Base-by-base conservation (phyloP, 164 flowering plant species). In the Sextonia rubra region DNA sequence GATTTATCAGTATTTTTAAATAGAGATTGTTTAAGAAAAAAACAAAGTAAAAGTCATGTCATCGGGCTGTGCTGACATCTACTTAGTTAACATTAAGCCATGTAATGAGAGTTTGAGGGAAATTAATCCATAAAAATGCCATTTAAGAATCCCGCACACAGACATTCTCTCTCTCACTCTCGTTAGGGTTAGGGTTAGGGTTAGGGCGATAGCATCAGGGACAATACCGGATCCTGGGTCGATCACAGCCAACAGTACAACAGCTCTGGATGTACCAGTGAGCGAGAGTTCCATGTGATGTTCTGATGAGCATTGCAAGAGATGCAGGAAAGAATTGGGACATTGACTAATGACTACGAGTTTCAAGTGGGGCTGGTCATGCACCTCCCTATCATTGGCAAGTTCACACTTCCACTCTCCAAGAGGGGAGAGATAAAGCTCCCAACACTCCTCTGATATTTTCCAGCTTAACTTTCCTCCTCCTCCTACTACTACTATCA, bases 251-350 rank as follows among this genome's bases (percentile, higher is more conserved):
- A 77, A 75, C 1, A 82, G 79, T 60, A 76, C 75, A 47, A 91
- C 92, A 17, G 55, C 55, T 63, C 56, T 89, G 68, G 81, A 88
- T 2, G 85, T 87, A 23, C 80, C 74, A 26, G 73, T 87, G 76
- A 26, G 73, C 86, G 76, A 86, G 82, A 74, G 87, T 87, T 71
- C 84, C 94, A 0, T 75, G 88, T 66, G 71, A 76, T 18, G 55
- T 85, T 47, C 14, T 86, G 69, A 72, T 80, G 80, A 85, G 83
- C 82, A 68, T 91, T 73, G 88, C 77, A 0, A 89, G 61, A 78
- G 97, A 90, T 72, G 73, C 89, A 2, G 86, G 86, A 3, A 70
- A 73, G 0, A 92, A 91, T 61, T 89, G 93, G 94, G 94, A 90
- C 80, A 84, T 90, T 1, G 93, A 90, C 77, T 90, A 84, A 89